phyloP scores from a whole-genome alignment of 257 asterid genomes.

The Capsicum rhomboideum region DNA sequence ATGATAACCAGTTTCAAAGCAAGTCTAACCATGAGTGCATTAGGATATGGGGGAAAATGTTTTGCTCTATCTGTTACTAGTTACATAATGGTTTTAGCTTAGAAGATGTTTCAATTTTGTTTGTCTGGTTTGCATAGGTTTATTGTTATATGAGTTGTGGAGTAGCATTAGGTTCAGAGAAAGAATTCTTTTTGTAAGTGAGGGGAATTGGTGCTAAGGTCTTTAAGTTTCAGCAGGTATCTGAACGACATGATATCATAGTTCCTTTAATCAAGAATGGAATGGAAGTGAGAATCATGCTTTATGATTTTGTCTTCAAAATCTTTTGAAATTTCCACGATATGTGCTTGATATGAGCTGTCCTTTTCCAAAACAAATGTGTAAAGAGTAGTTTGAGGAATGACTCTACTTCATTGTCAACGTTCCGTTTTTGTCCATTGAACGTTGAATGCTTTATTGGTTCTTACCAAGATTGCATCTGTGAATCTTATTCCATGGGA shows the following conservation, averaged over 20 bases:
- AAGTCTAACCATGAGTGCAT: not conserved
- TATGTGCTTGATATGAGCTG: not conserved
- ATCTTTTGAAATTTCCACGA: not conserved
- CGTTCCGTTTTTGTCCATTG: not conserved
- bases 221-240: not conserved
- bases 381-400: not conserved
- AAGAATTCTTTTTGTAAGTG: conserved; percentile 1
- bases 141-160: not conserved
- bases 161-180: not conserved
- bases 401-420: not conserved
- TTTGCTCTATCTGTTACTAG: not conserved
- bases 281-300: not conserved
- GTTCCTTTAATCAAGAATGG: not conserved
- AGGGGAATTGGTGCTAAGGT: not conserved
- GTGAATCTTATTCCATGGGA: not conserved
- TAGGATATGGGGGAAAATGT: not conserved
- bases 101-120: not conserved
- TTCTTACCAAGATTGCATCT: not conserved
- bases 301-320: not conserved
- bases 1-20: not conserved
- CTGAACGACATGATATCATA: not conserved
- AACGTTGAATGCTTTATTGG: not conserved
- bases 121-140: not conserved
- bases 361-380: not conserved
- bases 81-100: not conserved